Evolutionary conservation across 805 yeast species (phyloP), one percentile per base, ranked within the genome.

Genomic region (Wickerhamomyces chaumierensis): DNA sequence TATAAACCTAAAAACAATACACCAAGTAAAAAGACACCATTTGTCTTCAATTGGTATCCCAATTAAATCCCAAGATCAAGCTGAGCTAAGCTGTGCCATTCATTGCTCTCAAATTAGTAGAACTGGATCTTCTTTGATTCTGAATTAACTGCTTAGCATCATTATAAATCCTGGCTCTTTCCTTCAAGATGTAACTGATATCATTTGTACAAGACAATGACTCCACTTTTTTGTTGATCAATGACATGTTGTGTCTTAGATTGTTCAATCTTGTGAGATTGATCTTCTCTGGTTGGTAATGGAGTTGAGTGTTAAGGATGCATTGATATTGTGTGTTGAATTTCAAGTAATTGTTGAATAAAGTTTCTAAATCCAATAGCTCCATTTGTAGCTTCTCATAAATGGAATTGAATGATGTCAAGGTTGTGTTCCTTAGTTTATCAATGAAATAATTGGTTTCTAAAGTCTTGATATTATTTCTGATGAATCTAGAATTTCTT

Each of bases 81-180:
- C n/a, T n/a, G n/a, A n/a, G n/a, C n/a, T n/a, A n/a, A n/a, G n/a
- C n/a, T n/a, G n/a, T n/a, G n/a, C n/a, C 23, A 21, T 17, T 37
- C 23, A 21, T 7, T 6, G 9, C 9, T 21, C 23, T 21, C 23
- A 21, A 21, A 21, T 9, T 21, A 9, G 23, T 21, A 21, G 9
- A 7, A 9, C n/a, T 9, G 12, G 29, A 25, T 25, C 29, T 25
- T 13, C 29, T 25, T 15, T 31, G 33, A 15, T 31, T 36, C 43
- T 46, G 39, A 31, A 52, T 44, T 7, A 51, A 31, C 14, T 52
- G 53, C 37, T 46, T 52, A 3, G 57, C 57, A 34, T 47, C 49
- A 35, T 51, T 52, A 31, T 52, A 52, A 8, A 52, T 44, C 37
- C 52, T 49, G 17, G 57, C 53, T 20, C 57, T 45, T 35, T 52